Conservation (phyloP, 2,329 filamentous ascomycete genomes). For the Ascochyta viciae-villosae region DNA sequence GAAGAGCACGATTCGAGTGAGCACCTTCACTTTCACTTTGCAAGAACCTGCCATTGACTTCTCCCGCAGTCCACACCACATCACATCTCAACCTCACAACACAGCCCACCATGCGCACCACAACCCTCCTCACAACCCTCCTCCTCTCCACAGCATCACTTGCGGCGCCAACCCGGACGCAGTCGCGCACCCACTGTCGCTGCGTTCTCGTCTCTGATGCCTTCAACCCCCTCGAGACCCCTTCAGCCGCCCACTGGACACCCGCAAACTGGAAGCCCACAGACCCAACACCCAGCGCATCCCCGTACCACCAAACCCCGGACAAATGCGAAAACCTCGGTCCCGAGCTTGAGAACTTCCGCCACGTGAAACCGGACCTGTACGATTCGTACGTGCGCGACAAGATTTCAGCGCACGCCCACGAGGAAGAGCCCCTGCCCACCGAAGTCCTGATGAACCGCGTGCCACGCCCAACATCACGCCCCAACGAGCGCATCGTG, state of each 20-base stretch:
- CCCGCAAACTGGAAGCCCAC: slow-evolving; percentile 16
- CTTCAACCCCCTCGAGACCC: slow-evolving; percentile 23
- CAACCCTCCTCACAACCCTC: slow-evolving; percentile 24
- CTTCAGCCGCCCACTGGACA: slow-evolving; percentile 30
- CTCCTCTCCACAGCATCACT: slow-evolving; percentile 20
- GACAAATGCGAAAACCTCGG: slow-evolving; percentile 35
- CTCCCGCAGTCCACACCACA: not conserved
- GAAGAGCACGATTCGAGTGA: slow-evolving; percentile 1
- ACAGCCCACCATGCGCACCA: slow-evolving; percentile 12
- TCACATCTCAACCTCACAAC: not conserved
- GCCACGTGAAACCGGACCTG: slow-evolving; percentile 32
- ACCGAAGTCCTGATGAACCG: slow-evolving; percentile 30
- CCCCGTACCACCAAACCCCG: slow-evolving; percentile 8
- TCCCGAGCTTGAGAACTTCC: slow-evolving; percentile 36
- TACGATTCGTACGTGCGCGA: slow-evolving; percentile 34
- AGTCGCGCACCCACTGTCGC: slow-evolving; percentile 38
- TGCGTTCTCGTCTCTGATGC: slow-evolving; percentile 34
- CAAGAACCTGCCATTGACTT: not conserved
- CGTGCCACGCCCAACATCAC: slow-evolving; percentile 13
- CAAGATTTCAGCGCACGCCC: not conserved
- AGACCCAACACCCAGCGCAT: slow-evolving; percentile 23
- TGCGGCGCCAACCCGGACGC: slow-evolving; percentile 26
- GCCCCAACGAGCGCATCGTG: slow-evolving; percentile 25
- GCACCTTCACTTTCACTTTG: not conserved
- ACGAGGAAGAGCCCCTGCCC: slow-evolving; percentile 24